Percentiles rank a stretch among this genome's conserved stretches.
Evolutionary conservation across 768 basidiomycete genomes (phyloP).

Genomic region (Boletus edulis): DNA sequence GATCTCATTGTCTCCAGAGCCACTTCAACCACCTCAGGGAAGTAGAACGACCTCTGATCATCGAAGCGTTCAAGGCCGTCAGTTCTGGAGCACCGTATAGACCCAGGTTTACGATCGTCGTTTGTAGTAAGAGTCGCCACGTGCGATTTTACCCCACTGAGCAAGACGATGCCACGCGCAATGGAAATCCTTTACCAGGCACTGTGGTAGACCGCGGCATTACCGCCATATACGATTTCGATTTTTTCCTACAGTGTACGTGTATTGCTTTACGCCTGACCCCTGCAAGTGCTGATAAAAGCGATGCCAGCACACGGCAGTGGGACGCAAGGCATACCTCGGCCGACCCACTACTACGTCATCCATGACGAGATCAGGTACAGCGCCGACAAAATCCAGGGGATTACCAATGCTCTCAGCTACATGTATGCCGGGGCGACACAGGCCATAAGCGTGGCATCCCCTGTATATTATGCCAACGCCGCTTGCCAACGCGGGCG

Average conservation of each 20-base stretch:
- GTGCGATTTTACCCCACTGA: background rate
- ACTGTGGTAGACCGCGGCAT: background rate
- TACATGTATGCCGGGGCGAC: background rate
- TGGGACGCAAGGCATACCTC: background rate
- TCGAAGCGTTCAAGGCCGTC: background rate
- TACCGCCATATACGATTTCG: background rate
- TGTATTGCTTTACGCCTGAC: background rate
- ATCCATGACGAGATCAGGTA: background rate
- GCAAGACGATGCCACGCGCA: background rate
- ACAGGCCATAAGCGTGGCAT: background rate
- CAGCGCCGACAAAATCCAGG: background rate
- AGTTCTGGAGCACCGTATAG: background rate
- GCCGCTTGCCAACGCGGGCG: background rate
- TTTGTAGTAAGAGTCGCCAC: background rate
- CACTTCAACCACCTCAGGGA: background rate
- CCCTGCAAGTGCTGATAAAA: background rate
- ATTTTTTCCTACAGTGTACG: conserved; percentile 1
- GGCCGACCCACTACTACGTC: background rate
- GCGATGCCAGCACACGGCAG: background rate
- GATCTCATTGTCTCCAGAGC: background rate
- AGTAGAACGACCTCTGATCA: background rate
- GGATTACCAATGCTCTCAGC: background rate
- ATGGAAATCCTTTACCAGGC: background rate
- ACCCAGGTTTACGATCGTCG: background rate
- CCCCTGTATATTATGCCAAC: background rate